A percentile compares a stretch with the other conserved stretches of the same genome.
phyloP scores from a whole-genome alignment of 179 eudicot genomes.

The Silene coronaria region DNA sequence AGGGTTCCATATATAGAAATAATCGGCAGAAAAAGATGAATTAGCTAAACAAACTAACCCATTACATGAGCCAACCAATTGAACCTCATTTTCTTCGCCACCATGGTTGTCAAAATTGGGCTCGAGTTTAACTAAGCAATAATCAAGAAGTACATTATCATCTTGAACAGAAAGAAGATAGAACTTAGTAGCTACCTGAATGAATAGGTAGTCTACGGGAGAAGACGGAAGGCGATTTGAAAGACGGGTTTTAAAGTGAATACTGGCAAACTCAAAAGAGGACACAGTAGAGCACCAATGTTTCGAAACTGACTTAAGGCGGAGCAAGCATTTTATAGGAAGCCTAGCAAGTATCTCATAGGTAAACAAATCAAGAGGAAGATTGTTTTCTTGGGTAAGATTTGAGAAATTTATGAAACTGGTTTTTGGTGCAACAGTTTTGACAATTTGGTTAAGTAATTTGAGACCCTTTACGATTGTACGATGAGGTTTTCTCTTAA shows the following conservation, averaged over 20 bases:
- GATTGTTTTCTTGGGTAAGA: slow-evolving; percentile 2
- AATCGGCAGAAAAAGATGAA: slow-evolving; percentile 16
- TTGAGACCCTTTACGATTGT: slow-evolving; percentile 15
- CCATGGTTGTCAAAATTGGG: slow-evolving; percentile 13
- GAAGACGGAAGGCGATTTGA: not conserved
- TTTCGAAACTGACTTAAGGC: too few relatives aligned
- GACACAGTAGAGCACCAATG: too few relatives aligned
- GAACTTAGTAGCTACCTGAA: slow-evolving; percentile 21
- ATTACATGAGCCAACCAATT: too few relatives aligned
- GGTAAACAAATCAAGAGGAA: slow-evolving; percentile 22
- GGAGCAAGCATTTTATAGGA: too few relatives aligned
- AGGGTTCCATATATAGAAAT: slow-evolving; percentile 31
- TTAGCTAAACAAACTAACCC: slow-evolving; percentile 28
- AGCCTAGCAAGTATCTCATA: slow-evolving; percentile 15
- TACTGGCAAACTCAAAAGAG: slow-evolving; percentile 25
- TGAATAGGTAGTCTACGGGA: slow-evolving; percentile 23
- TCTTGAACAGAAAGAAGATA: slow-evolving; percentile 25
- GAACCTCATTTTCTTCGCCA: not conserved
- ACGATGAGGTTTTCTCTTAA: slow-evolving; percentile 19
- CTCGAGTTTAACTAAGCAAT: slow-evolving; percentile 30
- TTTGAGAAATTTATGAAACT: not conserved
- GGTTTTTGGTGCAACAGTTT: not conserved
- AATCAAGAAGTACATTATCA: slow-evolving; percentile 17
- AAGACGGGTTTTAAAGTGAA: slow-evolving; percentile 10
- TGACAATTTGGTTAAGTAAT: not conserved